These are phyloP conservation scores for Globisporangium acanthophoron DNA, from an alignment of 352 stramenopile species.

Conservation along the genomic window DNA sequence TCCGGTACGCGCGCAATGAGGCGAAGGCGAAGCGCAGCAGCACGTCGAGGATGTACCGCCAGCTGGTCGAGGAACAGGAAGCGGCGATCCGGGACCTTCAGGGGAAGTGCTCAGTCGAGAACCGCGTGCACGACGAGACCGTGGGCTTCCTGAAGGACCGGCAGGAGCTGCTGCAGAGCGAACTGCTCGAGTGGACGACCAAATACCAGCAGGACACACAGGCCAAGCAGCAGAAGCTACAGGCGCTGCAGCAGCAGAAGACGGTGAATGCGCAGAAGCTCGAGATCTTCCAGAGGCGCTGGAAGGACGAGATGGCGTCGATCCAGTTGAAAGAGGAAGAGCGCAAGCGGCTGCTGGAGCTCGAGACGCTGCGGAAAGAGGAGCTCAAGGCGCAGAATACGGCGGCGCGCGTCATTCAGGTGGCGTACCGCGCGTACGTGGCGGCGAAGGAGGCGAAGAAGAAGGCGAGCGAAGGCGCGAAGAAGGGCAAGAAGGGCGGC, in stretches of 20 bases:
- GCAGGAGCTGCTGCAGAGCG: conserved; percentile 56
- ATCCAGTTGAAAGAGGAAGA: conserved; percentile 75
- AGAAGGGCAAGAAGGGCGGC: conserved; percentile 62
- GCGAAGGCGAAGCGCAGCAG: conserved; percentile 82
- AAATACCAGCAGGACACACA: conserved; percentile 85
- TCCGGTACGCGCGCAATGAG: conserved; percentile 73
- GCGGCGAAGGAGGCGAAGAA: conserved; percentile 54
- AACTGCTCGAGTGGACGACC: conserved; percentile 63
- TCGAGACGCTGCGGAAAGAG: conserved; percentile 58
- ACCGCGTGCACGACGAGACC: conserved; percentile 70
- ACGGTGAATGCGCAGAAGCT: conserved; percentile 51
- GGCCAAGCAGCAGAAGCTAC: conserved; percentile 55
- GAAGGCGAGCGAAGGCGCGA: conserved; percentile 45
- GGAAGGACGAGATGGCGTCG: conserved; percentile 62
- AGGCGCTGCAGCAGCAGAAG: conserved; percentile 54
- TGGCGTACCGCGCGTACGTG: conserved; percentile 41
- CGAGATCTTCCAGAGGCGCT: conserved; percentile 59
- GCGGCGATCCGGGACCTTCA: conserved; percentile 65
- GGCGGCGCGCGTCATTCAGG: conserved; percentile 63
- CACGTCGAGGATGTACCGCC: conserved; percentile 69
- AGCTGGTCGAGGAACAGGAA: conserved; percentile 75
- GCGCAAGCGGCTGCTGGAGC: conserved; percentile 55
- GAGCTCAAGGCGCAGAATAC: conserved; percentile 67
- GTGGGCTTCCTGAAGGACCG: conserved; percentile 76
- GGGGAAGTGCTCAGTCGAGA: conserved; percentile 54